Evolutionary conservation across 192 early-diverging fungal genomes (phyloP), one percentile per base, ranked within the genome.

Genomic region (Coemansia sp.): DNA sequence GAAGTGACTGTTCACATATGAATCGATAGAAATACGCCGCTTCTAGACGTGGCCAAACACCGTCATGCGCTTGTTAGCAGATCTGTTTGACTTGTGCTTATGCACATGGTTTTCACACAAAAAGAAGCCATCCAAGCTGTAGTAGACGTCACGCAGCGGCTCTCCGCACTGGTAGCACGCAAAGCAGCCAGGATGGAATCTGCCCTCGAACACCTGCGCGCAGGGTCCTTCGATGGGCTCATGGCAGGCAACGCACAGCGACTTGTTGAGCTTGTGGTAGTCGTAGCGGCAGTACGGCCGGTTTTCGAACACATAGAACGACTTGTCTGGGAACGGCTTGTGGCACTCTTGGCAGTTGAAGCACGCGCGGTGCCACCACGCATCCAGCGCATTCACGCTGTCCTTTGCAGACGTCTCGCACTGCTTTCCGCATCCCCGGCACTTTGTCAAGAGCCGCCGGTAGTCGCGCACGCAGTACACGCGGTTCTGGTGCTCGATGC

Each of bases 141-240:
- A 78, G 61, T 80, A 85, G 25, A 85, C 75, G 55, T 83, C 81
- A 31, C 77, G 71, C 67, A 83, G 65, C n/a, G 77, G 61, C 29
- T 68, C 68, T 8, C 49, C 57, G 51, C 77, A 83, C 30, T 69
- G 64, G 31, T 71, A 66, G 61, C 95, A 97, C 13, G 79, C 84
- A 85, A 94, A 97, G 77, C 94, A 95, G 25, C 67, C 72, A 7
- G 93, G 93, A 71, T 97, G 95, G 86, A 91, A 96, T 56, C 92
- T 75, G 30, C 87, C 87, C 79, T 96, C 93, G 40, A 84, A 77
- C 15, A 94, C 91, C 63, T 94, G 90, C 20, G 92, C 94, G 83
- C 94, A 96, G 1, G 91, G 88, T 15, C 94, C 93, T 74, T 96
- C 91, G 51, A 96, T 96, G 12, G 92, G 93, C 21, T 92, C 75